A percentile compares a stretch with the other conserved stretches of the same genome.
Evolutionary conservation across 2,329 filamentous ascomycete genomes (phyloP).

Genomic region (Paecilomyces fulvus): DNA sequence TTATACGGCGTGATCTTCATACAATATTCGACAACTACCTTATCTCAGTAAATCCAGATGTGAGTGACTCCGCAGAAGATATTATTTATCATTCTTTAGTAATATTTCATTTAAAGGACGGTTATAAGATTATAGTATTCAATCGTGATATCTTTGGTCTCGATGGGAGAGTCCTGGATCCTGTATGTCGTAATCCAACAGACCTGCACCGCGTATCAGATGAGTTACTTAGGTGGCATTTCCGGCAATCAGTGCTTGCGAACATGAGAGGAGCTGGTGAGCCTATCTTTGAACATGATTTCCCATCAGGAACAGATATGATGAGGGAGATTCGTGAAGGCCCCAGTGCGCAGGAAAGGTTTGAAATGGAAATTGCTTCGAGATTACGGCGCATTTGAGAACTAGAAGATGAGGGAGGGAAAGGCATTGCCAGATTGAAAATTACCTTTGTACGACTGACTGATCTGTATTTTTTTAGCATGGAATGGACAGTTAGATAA

Average conservation of each 20-base stretch:
- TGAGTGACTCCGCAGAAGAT: slow-evolving; percentile 1
- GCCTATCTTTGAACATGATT: slow-evolving; percentile 7
- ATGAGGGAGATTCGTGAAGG: slow-evolving; percentile 4
- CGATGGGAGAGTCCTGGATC: slow-evolving; percentile 3
- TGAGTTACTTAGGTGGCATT: slow-evolving; percentile 12
- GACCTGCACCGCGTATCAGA: slow-evolving; percentile 4
- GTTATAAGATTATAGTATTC: neutral
- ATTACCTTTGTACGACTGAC: too few species aligned
- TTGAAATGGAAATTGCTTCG: slow-evolving; percentile 4
- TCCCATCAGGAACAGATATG: slow-evolving; percentile 10
- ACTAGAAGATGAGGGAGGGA: neutral
- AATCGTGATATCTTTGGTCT: neutral
- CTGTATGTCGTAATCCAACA: slow-evolving; percentile 3
- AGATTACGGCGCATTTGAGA: neutral
- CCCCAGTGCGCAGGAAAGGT: neutral
- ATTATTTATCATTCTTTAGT: neutral
- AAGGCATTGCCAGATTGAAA: too few species aligned
- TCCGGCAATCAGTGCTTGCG: slow-evolving; percentile 11
- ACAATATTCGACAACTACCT: slow-evolving; percentile 6
- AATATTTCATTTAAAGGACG: neutral
- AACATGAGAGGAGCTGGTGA: slow-evolving; percentile 16
- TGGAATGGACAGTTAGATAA: too few species aligned
- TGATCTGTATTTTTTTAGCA: too few species aligned
- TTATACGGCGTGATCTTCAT: slow-evolving; percentile 4
- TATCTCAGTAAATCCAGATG: slow-evolving; percentile 9